Evolutionary conservation across 306 rosid genomes (phyloP), one percentile per base, ranked within the genome.

Genomic region (Dicorynia guianensis): DNA sequence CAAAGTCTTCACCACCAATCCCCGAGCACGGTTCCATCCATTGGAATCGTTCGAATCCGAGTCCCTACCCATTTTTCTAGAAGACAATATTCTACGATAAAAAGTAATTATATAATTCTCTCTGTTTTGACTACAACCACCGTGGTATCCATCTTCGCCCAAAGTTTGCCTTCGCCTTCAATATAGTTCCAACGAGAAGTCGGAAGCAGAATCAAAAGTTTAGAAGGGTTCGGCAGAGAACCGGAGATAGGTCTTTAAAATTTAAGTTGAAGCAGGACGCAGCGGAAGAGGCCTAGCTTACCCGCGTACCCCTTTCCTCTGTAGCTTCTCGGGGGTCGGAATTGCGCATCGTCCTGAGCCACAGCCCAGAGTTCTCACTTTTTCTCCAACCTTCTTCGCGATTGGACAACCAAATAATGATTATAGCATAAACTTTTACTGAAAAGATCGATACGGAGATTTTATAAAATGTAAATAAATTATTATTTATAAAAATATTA

Each of bases 1-100:
- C 53, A 96, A 69, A 53, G 90, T 82, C 80, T 96, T 96, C 50
- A 85, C 61, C 13, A 89, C 89, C 58, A 92, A 67, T 4, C 99
- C 98, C 15, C 90, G 87, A 42, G 85, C 91, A 83, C 85, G 71
- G 83, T 85, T 67, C 93, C 91, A 88, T 34, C 91, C 98, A 40
- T 79, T 76, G 11, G 88, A 74, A 67, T 71, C 55, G 61, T 63
- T 46, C 52, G 86, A 78, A 59, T 85, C 87, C 61, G 87, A 67
- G 68, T 76, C 93, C 30, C 64, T 80, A 35, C 76, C 87, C 97
- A 91, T 91, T 40, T 13, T 15, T 52, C 5, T 11, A 5, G 12
- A 30, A 34, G 55, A 38, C 20, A 61, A 5, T 60, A 12, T 38
- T 15, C 63, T 8, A 7, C 11, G 63, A 40, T 11, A 47, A 8